Percentiles rank a stretch among this genome's conserved stretches.
Conservation (phyloP, 1,284 basidiomycete genomes). For the Cutaneotrichosporon curvatum region DNA sequence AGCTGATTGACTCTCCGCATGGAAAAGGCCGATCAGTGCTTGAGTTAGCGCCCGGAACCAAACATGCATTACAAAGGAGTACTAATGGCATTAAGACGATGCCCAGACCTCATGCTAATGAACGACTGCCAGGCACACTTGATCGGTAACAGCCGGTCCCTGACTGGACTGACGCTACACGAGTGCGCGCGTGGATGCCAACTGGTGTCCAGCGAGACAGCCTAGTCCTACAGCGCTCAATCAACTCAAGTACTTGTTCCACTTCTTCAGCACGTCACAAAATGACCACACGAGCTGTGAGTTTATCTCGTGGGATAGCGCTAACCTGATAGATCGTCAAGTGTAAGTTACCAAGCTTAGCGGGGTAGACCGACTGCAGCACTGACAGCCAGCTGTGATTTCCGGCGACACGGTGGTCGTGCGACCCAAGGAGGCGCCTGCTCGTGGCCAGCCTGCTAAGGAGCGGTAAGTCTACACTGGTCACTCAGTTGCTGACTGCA, state of each 20-base stretch:
- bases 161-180: no score
- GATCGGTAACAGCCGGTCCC: no score
- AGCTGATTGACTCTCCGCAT: no score
- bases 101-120: no score
- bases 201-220: no score
- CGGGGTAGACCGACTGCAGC: not conserved
- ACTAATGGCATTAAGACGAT: no score
- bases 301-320: conserved; percentile 9
- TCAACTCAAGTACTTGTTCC: not conserved
- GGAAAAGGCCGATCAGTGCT: no score
- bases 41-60: no score
- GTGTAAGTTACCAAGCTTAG: conserved; percentile 26
- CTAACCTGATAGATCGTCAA: conserved; percentile 40
- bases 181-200: no score
- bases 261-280: not conserved
- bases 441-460: conserved; percentile 76
- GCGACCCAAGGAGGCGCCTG: conserved; percentile 60
- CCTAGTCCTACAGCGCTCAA: no score
- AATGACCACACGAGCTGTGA: conserved; percentile 44
- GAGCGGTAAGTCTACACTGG: conserved; percentile 57
- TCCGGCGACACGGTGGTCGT: conserved; percentile 82
- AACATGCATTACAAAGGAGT: no score
- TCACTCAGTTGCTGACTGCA: conserved; percentile 37
- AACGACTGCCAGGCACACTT: no score
- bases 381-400: conserved; percentile 59